A percentile compares a stretch with the other conserved stretches of the same genome.
phyloP scores from a whole-genome alignment of 2,329 filamentous ascomycete species.

The Pyrenophora graminea region DNA sequence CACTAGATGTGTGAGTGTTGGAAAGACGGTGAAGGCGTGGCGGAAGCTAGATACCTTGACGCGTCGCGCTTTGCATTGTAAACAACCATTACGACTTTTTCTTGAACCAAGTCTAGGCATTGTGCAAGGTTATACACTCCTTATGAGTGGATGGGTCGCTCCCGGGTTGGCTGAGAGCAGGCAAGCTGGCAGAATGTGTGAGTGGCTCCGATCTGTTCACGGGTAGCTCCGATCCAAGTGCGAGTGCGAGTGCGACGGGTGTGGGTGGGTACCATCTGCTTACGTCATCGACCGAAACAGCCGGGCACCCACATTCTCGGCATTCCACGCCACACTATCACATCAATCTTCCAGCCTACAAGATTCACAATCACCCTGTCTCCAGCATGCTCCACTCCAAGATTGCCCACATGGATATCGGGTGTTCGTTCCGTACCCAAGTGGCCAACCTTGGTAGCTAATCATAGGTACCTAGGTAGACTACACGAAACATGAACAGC shows the following conservation, averaged over 20 bases:
- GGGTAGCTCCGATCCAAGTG: background rate
- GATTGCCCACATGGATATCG: too few relatives aligned
- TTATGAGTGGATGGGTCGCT: background rate
- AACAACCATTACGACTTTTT: slow-evolving; percentile 27
- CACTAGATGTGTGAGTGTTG: slow-evolving; percentile 25
- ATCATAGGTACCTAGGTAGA: too few relatives aligned
- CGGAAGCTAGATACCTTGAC: slow-evolving; percentile 28
- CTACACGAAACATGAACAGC: too few relatives aligned
- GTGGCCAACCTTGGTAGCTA: too few relatives aligned
- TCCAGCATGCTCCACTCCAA: too few relatives aligned
- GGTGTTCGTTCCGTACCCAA: too few relatives aligned
- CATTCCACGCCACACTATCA: too few relatives aligned
- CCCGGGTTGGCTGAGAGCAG: background rate
- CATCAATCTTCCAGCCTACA: too few relatives aligned
- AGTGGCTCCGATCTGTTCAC: background rate
- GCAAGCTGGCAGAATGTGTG: background rate
- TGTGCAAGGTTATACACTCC: background rate
- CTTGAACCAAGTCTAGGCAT: slow-evolving; percentile 13
- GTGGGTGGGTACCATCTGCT: background rate
- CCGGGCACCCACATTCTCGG: too few relatives aligned
- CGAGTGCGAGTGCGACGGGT: slow-evolving; percentile 4
- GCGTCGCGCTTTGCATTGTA: slow-evolving; percentile 33
- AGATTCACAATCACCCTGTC: too few relatives aligned
- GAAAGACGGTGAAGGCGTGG: background rate
- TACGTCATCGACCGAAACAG: background rate